phyloP scores from a whole-genome alignment of 106 monocot species.

The Iris macrosiphon region DNA sequence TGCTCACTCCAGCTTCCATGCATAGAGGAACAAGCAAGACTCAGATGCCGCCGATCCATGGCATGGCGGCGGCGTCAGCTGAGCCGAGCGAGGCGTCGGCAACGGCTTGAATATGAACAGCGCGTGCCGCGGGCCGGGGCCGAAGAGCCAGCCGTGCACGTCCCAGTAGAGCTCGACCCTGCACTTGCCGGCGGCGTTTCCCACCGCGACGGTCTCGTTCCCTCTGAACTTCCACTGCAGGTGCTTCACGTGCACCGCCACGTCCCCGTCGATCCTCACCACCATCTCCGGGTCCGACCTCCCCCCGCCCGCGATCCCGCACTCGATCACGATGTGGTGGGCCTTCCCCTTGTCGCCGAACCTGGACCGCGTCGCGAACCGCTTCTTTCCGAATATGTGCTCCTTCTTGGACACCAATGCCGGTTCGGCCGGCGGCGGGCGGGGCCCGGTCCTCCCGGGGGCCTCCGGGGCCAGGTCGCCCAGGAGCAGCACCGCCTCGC shows the following conservation, averaged over 20 bases:
- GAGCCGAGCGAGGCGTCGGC: background rate
- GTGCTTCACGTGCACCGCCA: constrained; percentile 47
- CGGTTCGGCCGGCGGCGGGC: constrained; percentile 35
- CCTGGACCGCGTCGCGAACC: constrained; percentile 37
- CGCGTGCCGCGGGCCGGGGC: constrained; percentile 49
- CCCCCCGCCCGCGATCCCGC: constrained; percentile 2
- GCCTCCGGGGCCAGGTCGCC: constrained; percentile 62
- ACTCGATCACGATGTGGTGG: constrained; percentile 56
- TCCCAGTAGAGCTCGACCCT: constrained; percentile 73
- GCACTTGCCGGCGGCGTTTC: too few relatives aligned
- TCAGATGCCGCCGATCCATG: too few relatives aligned
- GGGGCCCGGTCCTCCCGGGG: constrained; percentile 8
- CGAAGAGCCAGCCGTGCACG: constrained; percentile 69
- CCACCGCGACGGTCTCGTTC: constrained; percentile 42
- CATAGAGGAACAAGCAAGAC: constrained; percentile 73
- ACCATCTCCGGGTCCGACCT: constrained; percentile 31
- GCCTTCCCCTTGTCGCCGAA: constrained; percentile 37
- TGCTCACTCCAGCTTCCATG: constrained; percentile 69
- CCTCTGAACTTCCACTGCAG: constrained; percentile 91
- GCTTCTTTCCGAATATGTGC: constrained; percentile 59
- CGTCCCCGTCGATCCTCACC: constrained; percentile 44
- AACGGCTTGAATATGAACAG: constrained; percentile 63
- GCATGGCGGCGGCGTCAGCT: background rate
- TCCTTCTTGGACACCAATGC: constrained; percentile 39
- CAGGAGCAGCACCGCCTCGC: constrained; percentile 45